A percentile compares a stretch with the other conserved stretches of the same genome.
Conservation (phyloP, 2,329 filamentous ascomycete genomes). For the Myotisia sp. region DNA sequence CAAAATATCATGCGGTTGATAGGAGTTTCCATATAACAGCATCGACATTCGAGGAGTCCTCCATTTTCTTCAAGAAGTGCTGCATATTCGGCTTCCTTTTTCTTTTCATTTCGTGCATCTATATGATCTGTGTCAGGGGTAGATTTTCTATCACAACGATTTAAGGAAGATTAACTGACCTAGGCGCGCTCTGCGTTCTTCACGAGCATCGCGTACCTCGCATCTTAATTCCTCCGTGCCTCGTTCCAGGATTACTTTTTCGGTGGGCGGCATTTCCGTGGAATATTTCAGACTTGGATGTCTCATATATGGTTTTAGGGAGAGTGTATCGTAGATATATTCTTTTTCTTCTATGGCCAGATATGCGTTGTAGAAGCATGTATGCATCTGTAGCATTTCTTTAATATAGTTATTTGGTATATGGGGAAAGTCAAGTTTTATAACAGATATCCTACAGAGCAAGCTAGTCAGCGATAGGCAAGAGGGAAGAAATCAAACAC, state of each 20-base stretch:
- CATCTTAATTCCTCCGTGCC: constrained; percentile 12
- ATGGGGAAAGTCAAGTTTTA: constrained; percentile 21
- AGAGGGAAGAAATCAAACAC: background rate
- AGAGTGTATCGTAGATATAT: background rate
- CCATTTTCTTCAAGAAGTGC: constrained; percentile 5
- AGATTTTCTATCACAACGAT: too few species aligned
- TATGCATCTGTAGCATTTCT: background rate
- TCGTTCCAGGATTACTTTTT: background rate
- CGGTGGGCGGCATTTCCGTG: constrained; percentile 1
- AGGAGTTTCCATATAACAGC: constrained; percentile 56
- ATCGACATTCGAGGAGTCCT: constrained; percentile 48
- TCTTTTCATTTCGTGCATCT: background rate
- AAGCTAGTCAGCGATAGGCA: background rate
- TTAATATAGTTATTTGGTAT: constrained; percentile 25
- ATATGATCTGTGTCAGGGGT: background rate
- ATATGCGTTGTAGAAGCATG: constrained; percentile 6
- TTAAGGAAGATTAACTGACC: constrained; percentile 2
- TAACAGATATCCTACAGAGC: constrained; percentile 6
- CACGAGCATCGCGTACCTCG: constrained; percentile 23
- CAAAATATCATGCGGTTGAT: constrained; percentile 57
- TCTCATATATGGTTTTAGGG: constrained; percentile 1
- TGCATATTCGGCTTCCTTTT: constrained; percentile 5
- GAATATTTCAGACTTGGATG: background rate
- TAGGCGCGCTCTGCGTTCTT: constrained; percentile 13
- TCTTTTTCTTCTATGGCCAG: constrained; percentile 1